Evolutionary conservation across 495 filamentous ascomycete genomes (phyloP).

Genomic region (Hyaloscypha bicolor): DNA sequence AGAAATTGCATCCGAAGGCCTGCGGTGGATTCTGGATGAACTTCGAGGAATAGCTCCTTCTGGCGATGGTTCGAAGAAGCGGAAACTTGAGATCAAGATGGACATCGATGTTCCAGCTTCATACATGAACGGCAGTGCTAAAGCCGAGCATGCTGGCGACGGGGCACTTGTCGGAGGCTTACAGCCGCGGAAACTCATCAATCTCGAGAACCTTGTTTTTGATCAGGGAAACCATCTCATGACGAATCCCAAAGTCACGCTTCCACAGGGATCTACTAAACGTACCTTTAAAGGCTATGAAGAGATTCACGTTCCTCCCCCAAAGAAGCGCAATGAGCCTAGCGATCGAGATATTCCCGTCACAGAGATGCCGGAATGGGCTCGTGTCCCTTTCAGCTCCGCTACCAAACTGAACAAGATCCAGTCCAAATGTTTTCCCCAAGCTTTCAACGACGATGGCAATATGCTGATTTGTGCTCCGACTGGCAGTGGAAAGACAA

Average conservation of each 20-base stretch:
- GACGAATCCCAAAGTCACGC: slow-evolving; percentile 93
- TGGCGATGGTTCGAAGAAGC: slow-evolving; percentile 57
- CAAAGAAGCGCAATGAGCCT: slow-evolving; percentile 78
- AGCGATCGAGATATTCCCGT: slow-evolving; percentile 81
- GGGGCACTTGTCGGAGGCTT: slow-evolving; percentile 75
- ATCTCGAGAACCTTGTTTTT: slow-evolving; percentile 94
- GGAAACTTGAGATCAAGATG: slow-evolving; percentile 89
- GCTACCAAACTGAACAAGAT: slow-evolving; percentile 85
- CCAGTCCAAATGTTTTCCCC: slow-evolving; percentile 88
- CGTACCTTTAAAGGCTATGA: slow-evolving; percentile 96
- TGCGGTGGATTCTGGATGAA: slow-evolving; percentile 85
- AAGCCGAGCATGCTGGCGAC: slow-evolving; percentile 49
- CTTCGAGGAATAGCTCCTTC: slow-evolving; percentile 64
- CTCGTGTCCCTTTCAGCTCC: slow-evolving; percentile 79
- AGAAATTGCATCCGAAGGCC: slow-evolving; percentile 87
- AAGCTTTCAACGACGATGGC: slow-evolving; percentile 90
- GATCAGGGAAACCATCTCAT: slow-evolving; percentile 98
- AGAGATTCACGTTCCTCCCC: slow-evolving; percentile 94
- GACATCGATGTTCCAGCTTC: slow-evolving; percentile 81
- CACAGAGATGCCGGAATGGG: slow-evolving; percentile 90
- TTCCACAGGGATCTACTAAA: slow-evolving; percentile 95
- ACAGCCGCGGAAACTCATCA: slow-evolving; percentile 84
- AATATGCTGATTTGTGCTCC: slow-evolving; percentile 98
- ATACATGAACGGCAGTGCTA: slow-evolving; percentile 45
- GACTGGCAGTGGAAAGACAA: slow-evolving; percentile 97